Conservation (phyloP, 2,329 filamentous ascomycete species). For the Pyrenophora tritici-repentis region DNA sequence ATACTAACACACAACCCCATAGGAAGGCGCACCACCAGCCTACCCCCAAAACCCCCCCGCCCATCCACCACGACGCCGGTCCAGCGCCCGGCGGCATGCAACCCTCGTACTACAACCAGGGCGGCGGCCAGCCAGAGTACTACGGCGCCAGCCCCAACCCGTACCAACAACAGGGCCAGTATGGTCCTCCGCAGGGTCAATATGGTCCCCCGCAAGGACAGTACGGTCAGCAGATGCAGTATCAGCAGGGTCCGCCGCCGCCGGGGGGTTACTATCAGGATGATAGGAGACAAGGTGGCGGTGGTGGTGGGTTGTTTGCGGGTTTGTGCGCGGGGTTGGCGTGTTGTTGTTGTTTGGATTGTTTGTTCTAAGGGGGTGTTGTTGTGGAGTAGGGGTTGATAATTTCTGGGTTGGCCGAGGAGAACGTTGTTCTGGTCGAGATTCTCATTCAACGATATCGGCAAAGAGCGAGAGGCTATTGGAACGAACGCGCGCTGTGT, state of each 20-base stretch:
- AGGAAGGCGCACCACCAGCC: slow-evolving; percentile 42
- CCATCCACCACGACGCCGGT: slow-evolving; percentile 39
- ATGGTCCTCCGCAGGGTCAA: slow-evolving; percentile 30
- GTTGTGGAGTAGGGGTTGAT: no score
- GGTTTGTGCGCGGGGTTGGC: slow-evolving; percentile 53
- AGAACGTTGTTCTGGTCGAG: no score
- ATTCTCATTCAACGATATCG: no score
- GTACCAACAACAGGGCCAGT: slow-evolving; percentile 34
- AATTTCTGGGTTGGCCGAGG: no score
- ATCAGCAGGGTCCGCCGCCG: slow-evolving; percentile 40
- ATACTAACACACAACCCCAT: no score
- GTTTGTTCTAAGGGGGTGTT: no score
- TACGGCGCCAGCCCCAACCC: slow-evolving; percentile 29
- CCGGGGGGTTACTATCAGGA: slow-evolving; percentile 49
- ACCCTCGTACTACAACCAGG: slow-evolving; percentile 26
- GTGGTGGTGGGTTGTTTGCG: slow-evolving; percentile 49
- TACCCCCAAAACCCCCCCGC: slow-evolving; percentile 42
- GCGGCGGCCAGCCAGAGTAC: slow-evolving; percentile 24
- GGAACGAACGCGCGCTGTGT: no score
- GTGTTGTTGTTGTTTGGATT: slow-evolving; percentile 59
- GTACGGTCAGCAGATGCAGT: slow-evolving; percentile 45
- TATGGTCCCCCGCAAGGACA: slow-evolving; percentile 26
- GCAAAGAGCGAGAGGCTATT: no score
- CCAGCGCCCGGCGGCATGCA: slow-evolving; percentile 23
- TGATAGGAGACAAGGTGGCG: slow-evolving; percentile 33